Percentiles rank a stretch among this genome's conserved stretches.
phyloP scores from a whole-genome alignment of 352 stramenopile genomes.

The Phytophthora litchii region DNA sequence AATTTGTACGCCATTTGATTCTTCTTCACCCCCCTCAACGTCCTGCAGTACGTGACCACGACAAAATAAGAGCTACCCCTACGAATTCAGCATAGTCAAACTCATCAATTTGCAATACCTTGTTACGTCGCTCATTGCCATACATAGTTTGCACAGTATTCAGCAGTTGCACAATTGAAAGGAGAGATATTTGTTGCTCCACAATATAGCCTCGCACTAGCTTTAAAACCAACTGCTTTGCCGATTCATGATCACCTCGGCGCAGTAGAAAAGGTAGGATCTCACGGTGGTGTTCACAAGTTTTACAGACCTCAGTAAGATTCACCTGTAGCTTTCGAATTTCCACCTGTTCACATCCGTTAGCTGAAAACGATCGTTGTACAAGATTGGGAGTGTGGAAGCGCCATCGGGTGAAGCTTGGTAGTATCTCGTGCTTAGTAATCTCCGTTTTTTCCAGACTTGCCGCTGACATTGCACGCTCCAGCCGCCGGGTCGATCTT shows the following conservation, averaged over 20 bases:
- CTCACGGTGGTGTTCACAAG: conserved; percentile 59
- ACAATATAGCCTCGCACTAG: conserved; percentile 60
- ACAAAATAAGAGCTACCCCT: conserved; percentile 6
- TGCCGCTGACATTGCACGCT: conserved; percentile 40
- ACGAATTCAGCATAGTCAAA: conserved; percentile 28
- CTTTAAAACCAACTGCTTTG: conserved; percentile 56
- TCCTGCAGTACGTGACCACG: conserved; percentile 11
- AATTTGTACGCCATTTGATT: background rate
- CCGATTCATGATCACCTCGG: conserved; percentile 47
- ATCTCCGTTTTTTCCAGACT: conserved; percentile 40
- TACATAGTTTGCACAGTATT: conserved; percentile 53
- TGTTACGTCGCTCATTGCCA: conserved; percentile 34
- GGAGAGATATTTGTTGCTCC: conserved; percentile 51
- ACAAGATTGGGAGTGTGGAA: conserved; percentile 74
- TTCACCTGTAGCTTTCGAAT: conserved; percentile 79
- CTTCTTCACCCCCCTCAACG: conserved; percentile 2
- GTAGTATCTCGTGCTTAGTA: conserved; percentile 31
- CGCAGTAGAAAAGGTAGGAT: conserved; percentile 76
- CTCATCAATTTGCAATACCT: conserved; percentile 37
- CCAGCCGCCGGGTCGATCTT: conserved; percentile 22
- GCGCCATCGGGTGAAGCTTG: conserved; percentile 56
- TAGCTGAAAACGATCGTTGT: conserved; percentile 45
- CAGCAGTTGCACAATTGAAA: conserved; percentile 43
- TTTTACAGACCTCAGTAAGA: conserved; percentile 57
- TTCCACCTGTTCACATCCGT: conserved; percentile 45